Conservation (phyloP, 1,284 basidiomycete species). For the Trichosporon ovoides region DNA sequence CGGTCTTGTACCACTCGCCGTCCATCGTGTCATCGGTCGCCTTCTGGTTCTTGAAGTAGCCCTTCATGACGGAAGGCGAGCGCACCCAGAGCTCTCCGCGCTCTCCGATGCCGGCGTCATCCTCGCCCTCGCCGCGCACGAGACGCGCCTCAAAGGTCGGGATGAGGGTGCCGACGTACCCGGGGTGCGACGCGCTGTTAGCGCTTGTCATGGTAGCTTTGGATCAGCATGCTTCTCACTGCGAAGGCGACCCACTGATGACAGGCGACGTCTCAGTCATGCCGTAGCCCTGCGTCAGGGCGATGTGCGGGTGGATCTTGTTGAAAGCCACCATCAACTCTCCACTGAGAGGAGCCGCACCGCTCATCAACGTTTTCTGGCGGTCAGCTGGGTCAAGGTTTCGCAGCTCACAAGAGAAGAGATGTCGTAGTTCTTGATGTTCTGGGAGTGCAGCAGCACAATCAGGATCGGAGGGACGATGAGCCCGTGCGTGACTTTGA, state of each 20-base stretch:
- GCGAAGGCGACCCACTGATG: not conserved
- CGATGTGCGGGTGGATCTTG: conserved; percentile 20
- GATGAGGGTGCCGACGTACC: conserved; percentile 66
- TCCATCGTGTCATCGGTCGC: conserved; percentile 69
- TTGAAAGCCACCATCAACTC: conserved; percentile 34
- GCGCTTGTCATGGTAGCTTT: conserved; percentile 2
- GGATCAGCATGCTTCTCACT: conserved; percentile 23
- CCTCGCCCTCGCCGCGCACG: conserved; percentile 50
- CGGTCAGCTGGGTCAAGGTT: conserved; percentile 49
- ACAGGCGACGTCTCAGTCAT: conserved; percentile 52
- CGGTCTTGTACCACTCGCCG: conserved; percentile 73
- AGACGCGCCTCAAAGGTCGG: conserved; percentile 73
- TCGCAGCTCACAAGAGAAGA: conserved; percentile 30
- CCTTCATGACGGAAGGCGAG: conserved; percentile 75
- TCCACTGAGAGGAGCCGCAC: conserved; percentile 72
- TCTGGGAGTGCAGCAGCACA: conserved; percentile 50
- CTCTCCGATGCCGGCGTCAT: conserved; percentile 54
- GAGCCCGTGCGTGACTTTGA: conserved; percentile 59
- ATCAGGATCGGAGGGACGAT: conserved; percentile 83
- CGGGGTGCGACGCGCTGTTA: conserved; percentile 44
- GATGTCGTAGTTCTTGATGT: conserved; percentile 65
- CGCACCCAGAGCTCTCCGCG: conserved; percentile 75
- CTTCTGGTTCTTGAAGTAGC: conserved; percentile 58
- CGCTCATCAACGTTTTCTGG: conserved; percentile 63
- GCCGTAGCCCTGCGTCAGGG: conserved; percentile 49